Evolutionary conservation across 1,139 yeast genomes (phyloP), one percentile per base, ranked within the genome.

Genomic region (Candida mesenterica): DNA sequence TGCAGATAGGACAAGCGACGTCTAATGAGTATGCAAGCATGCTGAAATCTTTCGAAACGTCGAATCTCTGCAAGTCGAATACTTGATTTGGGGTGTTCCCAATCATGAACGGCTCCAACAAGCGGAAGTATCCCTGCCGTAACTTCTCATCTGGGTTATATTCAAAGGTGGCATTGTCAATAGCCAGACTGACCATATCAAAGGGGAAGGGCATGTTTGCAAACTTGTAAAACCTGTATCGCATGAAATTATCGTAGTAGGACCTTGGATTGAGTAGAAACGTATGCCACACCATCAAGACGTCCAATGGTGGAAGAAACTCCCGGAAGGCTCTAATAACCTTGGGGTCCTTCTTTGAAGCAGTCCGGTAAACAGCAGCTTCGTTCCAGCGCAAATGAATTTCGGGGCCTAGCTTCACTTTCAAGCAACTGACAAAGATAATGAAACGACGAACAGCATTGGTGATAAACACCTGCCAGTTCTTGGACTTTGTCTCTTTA

Each of bases 271-370:
- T 54, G 24, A 58, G 40, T 42, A 55, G 36, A 30, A 53, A 54
- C 5, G 62, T 39, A 44, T 65, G 69, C 71, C 71, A 65, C 1
- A 65, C 62, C 59, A 65, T 52, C 7, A 64, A 32, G 8, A 65
- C 55, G 39, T 64, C 69, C 24, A 62, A 39, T 5, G 66, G 65
- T 1, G 68, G 67, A 22, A 59, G 34, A 15, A 38, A 28, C 14
- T 14, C 30, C 34, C 18, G 24, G 31, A 20, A 34, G 16, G 24
- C 29, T 8, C 18, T 29, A 8, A 13, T 33, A 13, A 25, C 19
- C 15, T 26, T 30, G 9, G 28, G 33, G 14, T 32, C 32, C 5
- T 25, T 34, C 5, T 13, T 15, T 7, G 32, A 20, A 16, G 16
- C 16, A 9, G 18, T 15, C 15, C 9, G 15, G 15, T 13, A 25